Base-by-base conservation (phyloP, 225 moss, liverwort and hornwort species). In the Sphagnum tenellum region DNA sequence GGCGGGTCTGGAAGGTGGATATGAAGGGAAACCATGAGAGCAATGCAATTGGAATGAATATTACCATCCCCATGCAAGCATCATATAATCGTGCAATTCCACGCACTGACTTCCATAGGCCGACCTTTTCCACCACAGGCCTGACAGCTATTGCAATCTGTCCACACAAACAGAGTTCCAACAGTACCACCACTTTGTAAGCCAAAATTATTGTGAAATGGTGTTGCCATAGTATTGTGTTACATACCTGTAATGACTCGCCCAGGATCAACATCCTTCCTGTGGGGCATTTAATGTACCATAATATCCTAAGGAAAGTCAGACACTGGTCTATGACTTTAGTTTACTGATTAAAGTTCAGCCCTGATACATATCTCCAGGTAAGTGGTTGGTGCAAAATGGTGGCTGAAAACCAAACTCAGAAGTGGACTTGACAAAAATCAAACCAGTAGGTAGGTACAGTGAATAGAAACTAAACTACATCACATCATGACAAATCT, bases 11-110 rank as follows among this genome's bases (percentile, higher is more conserved):
- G 68, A 98, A 98, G 4, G 96, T 98, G 48, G 96, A 89, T 61
- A 98, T 90, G 47, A 98, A 98, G 51, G 96, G 96, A 70, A 98
- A 98, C 96, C 92, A 98, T 4, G 96, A 98, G 5, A 98, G 70
- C 46, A 86, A 60, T 50, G 82, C 82, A 49, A 86, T 82, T 8
- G 86, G 86, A 12, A 79, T 75, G 68, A 86, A 82, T 3, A 86
- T 55, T 47, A 86, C 67, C 76, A 79, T 79, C 65, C 86, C 86
- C 86, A 86, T 82, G 57, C 75, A 72, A 61, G 82, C 82, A 62
- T 86, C 86, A 49, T 86, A 86, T 13, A 86, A 70, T 57, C 86
- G 79, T 50, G 77, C 86, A 49, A 86, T 73, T 2, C 82, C 86
- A 6, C 74, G 73, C 0, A 86, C 72, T 4, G 82, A 79, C 61